Percentiles rank a stretch among this genome's conserved stretches.
Conservation (phyloP, 1,139 yeast genomes). For the Blastobotrys buckinghamii region DNA sequence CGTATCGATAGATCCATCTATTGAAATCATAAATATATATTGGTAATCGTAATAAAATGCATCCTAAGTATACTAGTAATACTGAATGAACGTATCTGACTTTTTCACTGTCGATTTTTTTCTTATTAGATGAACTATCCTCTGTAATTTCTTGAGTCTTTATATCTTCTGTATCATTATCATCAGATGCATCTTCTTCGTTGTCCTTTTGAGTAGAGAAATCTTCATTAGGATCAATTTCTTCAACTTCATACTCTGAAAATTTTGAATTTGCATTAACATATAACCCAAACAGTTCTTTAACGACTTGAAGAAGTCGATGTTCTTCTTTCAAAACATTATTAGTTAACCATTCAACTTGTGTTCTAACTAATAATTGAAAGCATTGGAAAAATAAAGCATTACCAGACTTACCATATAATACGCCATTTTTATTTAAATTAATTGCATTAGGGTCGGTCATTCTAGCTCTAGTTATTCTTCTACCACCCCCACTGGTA, state of each 20-base stretch:
- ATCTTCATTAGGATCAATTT: not conserved
- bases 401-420: conserved; percentile 52
- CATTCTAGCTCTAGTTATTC: conserved; percentile 16
- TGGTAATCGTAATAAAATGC: conserved; percentile 26
- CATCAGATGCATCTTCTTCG: conserved; percentile 1
- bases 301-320: conserved; percentile 41
- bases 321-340: conserved; percentile 20
- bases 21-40: conserved; percentile 28
- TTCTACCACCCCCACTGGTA: conserved; percentile 18
- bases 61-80: conserved; percentile 26
- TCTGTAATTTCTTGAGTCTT: not conserved
- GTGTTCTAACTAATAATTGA: conserved; percentile 51
- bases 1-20: conserved; percentile 28
- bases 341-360: conserved; percentile 39
- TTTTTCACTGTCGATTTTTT: not conserved
- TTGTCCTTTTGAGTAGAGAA: not conserved
- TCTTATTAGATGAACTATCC: not conserved
- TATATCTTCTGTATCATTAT: not conserved
- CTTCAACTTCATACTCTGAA: conserved; percentile 18
- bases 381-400: conserved; percentile 44
- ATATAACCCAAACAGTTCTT: conserved; percentile 46
- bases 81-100: conserved; percentile 17
- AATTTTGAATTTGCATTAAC: conserved; percentile 29
- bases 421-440: conserved; percentile 23
- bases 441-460: conserved; percentile 14